Conservation (phyloP, 257 asterid species). For the Penstemon barbatus region DNA sequence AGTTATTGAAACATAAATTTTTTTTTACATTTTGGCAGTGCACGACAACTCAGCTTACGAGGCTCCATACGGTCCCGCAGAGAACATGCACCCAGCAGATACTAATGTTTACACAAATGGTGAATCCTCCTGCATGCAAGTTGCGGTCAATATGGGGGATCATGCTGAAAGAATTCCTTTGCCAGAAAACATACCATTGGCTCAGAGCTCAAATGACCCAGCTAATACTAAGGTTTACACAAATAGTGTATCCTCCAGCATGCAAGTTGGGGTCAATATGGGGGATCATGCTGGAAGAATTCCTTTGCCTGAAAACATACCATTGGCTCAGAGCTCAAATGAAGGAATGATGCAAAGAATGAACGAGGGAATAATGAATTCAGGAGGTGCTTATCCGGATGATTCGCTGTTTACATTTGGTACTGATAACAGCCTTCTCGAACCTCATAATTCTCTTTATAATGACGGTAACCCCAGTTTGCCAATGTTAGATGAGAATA, state of each 20-base stretch:
- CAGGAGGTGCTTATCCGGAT: slow-evolving; percentile 52
- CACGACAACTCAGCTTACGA: slow-evolving; percentile 45
- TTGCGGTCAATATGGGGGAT: slow-evolving; percentile 38
- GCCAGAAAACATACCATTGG: slow-evolving; percentile 53
- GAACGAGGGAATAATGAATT: slow-evolving; percentile 57
- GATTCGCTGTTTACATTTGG: slow-evolving; percentile 55
- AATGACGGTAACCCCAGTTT: slow-evolving; percentile 57
- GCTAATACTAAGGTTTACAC: slow-evolving; percentile 37
- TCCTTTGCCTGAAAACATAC: slow-evolving; percentile 42
- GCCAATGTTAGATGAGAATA: slow-evolving; percentile 48
- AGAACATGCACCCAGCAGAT: slow-evolving; percentile 48
- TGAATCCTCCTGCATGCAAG: slow-evolving; percentile 46
- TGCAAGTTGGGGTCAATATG: slow-evolving; percentile 49
- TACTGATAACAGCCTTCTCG: slow-evolving; percentile 52
- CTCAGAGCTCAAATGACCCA: slow-evolving; percentile 57
- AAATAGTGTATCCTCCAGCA: slow-evolving; percentile 40
- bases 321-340: slow-evolving; percentile 57
- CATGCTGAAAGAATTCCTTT: slow-evolving; percentile 48
- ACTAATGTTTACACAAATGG: slow-evolving; percentile 54
- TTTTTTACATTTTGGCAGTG: slow-evolving; percentile 36
- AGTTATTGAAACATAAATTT: slow-evolving; percentile 1
- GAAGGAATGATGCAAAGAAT: slow-evolving; percentile 54
- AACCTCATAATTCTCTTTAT: slow-evolving; percentile 65
- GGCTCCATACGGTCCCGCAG: slow-evolving; percentile 48
- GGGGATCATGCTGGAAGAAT: slow-evolving; percentile 45